A percentile compares a stretch with the other conserved stretches of the same genome.
These are phyloP conservation scores for Phaeotremella skinneri DNA, from an alignment of 768 basidiomycete species.

Conservation along the genomic window DNA sequence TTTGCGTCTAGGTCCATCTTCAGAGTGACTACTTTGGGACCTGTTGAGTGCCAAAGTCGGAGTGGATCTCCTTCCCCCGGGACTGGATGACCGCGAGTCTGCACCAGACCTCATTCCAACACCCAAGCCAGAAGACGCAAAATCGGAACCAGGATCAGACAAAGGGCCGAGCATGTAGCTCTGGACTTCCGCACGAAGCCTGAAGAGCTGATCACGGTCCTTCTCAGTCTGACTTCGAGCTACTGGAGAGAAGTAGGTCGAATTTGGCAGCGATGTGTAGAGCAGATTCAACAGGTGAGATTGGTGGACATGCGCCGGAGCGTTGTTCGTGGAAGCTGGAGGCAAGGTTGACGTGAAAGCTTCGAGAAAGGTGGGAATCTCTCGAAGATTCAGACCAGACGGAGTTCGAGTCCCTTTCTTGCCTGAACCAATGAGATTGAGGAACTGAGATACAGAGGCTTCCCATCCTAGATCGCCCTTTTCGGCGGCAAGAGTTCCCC, in stretches of 20 bases:
- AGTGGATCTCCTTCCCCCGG: neutral
- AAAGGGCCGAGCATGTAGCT: slow-evolving; percentile 32
- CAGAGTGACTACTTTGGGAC: slow-evolving; percentile 2
- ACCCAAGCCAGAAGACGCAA: slow-evolving; percentile 7
- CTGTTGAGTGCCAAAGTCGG: neutral
- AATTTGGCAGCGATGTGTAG: slow-evolving; percentile 30
- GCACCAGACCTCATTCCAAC: slow-evolving; percentile 5
- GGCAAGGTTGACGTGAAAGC: slow-evolving; percentile 34
- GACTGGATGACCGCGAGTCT: neutral
- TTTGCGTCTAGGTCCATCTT: slow-evolving; percentile 28
- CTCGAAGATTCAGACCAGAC: slow-evolving; percentile 44
- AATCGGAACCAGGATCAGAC: slow-evolving; percentile 21
- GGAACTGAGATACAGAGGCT: slow-evolving; percentile 19
- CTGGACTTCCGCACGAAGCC: slow-evolving; percentile 40
- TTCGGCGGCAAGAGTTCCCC: slow-evolving; percentile 41
- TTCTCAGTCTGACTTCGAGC: slow-evolving; percentile 35
- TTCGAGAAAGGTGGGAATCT: slow-evolving; percentile 44
- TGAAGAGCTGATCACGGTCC: slow-evolving; percentile 39
- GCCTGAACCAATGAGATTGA: slow-evolving; percentile 25
- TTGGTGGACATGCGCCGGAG: slow-evolving; percentile 31
- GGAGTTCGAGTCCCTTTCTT: slow-evolving; percentile 48
- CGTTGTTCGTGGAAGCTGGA: slow-evolving; percentile 7
- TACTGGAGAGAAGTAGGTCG: slow-evolving; percentile 33
- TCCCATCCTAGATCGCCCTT: slow-evolving; percentile 44
- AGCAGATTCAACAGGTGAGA: slow-evolving; percentile 39